These are phyloP conservation scores for Fusarium sp. DNA, from an alignment of 2,329 filamentous ascomycete species.

Conservation along the genomic window DNA sequence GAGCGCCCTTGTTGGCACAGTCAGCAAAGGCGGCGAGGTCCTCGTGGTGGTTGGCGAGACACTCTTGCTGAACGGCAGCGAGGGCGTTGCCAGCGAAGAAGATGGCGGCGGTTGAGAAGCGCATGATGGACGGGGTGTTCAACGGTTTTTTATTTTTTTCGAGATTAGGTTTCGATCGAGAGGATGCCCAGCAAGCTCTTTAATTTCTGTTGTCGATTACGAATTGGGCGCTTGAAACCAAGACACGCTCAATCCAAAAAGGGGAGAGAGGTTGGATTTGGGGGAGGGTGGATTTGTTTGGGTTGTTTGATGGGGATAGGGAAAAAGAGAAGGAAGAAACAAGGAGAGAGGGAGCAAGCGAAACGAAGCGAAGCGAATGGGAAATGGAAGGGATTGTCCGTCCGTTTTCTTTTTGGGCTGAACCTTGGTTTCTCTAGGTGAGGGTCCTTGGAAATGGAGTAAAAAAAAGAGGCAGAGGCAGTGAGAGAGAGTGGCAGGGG, in stretches of 20 bases:
- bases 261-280: conserved; percentile 13
- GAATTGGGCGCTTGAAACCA: conserved; percentile 21
- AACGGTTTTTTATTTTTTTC: conserved; percentile 2
- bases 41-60: conserved; percentile 55
- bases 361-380: conserved; percentile 35
- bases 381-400: conserved; percentile 40
- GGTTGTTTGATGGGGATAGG: conserved; percentile 20
- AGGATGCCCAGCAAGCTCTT: conserved; percentile 42
- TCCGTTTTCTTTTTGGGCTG: conserved; percentile 33
- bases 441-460: conserved; percentile 3
- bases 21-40: conserved; percentile 56
- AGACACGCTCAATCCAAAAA: conserved; percentile 38
- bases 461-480: conserved; percentile 18
- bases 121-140: conserved; percentile 43
- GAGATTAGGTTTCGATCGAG: conserved; percentile 24
- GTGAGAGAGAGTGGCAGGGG: conserved; percentile 31
- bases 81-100: conserved; percentile 52
- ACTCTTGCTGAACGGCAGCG: conserved; percentile 52
- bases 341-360: conserved; percentile 31
- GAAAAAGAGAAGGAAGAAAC: conserved; percentile 25
- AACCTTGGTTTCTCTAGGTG: conserved; percentile 19
- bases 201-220: conserved; percentile 29
- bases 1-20: conserved; percentile 59
- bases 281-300: conserved; percentile 5
- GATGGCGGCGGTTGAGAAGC: conserved; percentile 50